Evolutionary conservation across 2,329 filamentous ascomycete species (phyloP), one percentile per base, ranked within the genome.

Genomic region (Ilyonectria destructans): DNA sequence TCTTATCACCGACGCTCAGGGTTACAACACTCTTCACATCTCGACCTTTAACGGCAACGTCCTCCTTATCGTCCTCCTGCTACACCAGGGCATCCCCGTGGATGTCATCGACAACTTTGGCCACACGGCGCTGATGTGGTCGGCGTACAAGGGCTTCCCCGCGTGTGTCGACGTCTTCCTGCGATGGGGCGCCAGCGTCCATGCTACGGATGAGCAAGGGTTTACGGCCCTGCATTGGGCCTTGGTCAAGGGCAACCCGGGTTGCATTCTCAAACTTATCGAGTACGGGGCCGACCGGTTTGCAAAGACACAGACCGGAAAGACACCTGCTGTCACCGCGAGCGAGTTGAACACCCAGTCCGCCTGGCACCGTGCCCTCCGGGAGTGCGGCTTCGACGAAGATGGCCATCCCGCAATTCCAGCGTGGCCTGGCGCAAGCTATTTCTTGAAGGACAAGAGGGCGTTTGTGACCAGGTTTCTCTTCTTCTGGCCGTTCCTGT

Each of bases 121-220:
- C 6, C 97, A 99, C 81, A 98, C 96, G 1, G 92, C 92, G 68
- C 87, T 99, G 69, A 99, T 99, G 96, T 99, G 96, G 96, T 94
- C 96, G 19, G 96, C 96, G 17, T 99, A 99, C 85, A 99, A 99
- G 82, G 96, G 97, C 40, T 98, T 92, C 79, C 94, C 96, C 0
- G 91, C 92, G 54, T 97, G 94, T 75, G 96, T 98, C 55, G 96
- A 98, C 78, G 82, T 98, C 49, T 96, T 97, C 72, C 84, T 99
- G 67, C 91, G 95, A 74, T 99, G 96, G 95, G 97, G 96, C 60
- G 96, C 96, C 43, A 96, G 95, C 78, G 94, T 98, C 9, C 94
- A 97, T 81, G 92, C 94, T 37, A 90, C 88, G 33, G 96, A 99
- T 77, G 95, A 98, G 78, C 93, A 95, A 74, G 96, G 96, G 31